These are phyloP conservation scores for Roridomyces roridus DNA, from an alignment of 768 basidiomycete species.

Conservation along the genomic window DNA sequence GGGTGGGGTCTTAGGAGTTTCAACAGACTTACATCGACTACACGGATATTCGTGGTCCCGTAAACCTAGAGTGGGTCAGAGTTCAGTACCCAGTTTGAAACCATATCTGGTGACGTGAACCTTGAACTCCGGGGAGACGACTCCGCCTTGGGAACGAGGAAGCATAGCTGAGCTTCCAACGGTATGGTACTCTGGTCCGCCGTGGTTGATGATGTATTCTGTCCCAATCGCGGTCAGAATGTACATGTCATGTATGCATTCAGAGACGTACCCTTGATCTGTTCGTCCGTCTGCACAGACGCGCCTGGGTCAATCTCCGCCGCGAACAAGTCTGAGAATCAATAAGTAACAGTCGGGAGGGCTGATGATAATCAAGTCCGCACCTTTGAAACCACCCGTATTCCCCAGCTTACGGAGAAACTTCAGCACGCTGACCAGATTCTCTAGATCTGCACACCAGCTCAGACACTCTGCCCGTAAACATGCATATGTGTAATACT, in stretches of 20 bases:
- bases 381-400: constrained; percentile 16
- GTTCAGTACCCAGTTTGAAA: no score
- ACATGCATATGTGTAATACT: no score
- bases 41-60: constrained; percentile 18
- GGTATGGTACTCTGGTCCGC: constrained; percentile 15
- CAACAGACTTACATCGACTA: constrained; percentile 12
- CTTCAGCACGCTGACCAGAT: constrained; percentile 23
- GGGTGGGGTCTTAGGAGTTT: background rate
- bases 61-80: constrained; percentile 6
- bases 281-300: constrained; percentile 24
- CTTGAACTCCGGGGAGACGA: constrained; percentile 11
- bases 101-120: no score
- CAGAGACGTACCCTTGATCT: constrained; percentile 17
- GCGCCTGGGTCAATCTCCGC: constrained; percentile 25
- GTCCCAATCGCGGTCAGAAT: no score
- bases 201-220: constrained; percentile 22
- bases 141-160: constrained; percentile 7
- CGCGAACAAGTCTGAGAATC: constrained; percentile 7
- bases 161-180: constrained; percentile 12
- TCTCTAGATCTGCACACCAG: background rate
- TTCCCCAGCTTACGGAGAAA: constrained; percentile 26
- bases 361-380: no score
- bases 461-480: no score
- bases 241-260: no score
- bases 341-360: no score